These are phyloP conservation scores for Citropsis articulata DNA, from an alignment of 345 rosid species.

Conservation along the genomic window DNA sequence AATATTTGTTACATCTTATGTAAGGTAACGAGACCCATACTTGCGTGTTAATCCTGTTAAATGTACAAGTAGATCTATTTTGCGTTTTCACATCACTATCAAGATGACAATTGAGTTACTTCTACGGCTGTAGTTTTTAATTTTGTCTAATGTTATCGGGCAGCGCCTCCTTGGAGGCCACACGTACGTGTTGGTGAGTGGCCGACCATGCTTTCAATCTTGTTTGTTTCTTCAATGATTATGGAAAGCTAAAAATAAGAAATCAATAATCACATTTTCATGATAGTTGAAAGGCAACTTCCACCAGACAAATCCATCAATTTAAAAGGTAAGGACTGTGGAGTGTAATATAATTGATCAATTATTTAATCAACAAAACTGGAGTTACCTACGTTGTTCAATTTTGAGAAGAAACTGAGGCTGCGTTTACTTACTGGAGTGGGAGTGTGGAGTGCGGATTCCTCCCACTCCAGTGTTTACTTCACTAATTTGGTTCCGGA, in stretches of 20 bases:
- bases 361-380: not conserved
- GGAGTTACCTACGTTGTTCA: not conserved
- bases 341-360: not conserved
- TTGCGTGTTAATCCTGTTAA: not conserved
- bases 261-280: not conserved
- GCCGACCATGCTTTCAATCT: constrained; percentile 8
- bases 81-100: not conserved
- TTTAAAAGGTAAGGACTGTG: not conserved
- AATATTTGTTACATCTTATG: no score
- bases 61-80: no score
- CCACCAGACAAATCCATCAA: not conserved
- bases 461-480: no score
- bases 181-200: constrained; percentile 8
- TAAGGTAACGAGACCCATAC: no score
- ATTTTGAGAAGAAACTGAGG: not conserved
- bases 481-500: no score
- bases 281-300: not conserved
- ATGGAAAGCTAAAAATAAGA: not conserved
- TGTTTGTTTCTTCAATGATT: not conserved
- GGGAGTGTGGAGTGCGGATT: no score
- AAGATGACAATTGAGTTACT: no score
- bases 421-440: no score
- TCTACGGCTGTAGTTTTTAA: not conserved
- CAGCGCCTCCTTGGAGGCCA: not conserved
- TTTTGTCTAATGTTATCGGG: not conserved